These are phyloP conservation scores for Stentor roeselii DNA, from an alignment of 73 alveolate species.

Conservation along the genomic window DNA sequence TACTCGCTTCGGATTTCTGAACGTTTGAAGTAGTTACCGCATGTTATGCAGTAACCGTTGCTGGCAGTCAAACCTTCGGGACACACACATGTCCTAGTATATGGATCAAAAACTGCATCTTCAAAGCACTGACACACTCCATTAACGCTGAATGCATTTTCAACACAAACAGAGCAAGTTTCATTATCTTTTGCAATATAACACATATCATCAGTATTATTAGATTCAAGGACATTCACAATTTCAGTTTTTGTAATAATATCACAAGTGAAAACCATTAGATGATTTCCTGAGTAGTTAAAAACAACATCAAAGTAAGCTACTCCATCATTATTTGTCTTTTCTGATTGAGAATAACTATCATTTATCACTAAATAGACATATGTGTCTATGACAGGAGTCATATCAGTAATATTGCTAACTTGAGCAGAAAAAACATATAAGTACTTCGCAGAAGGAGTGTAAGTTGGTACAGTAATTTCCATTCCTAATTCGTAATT, in stretches of 20 bases:
- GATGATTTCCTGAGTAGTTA: background rate
- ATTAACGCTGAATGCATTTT: background rate
- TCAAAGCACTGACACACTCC: background rate
- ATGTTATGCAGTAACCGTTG: constrained; percentile 9
- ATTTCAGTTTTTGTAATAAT: background rate
- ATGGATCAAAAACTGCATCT: background rate
- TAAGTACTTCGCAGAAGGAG: background rate
- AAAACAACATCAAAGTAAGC: background rate
- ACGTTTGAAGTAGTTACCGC: background rate
- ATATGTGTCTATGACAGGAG: background rate
- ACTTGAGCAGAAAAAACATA: background rate
- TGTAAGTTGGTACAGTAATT: background rate
- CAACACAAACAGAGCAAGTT: background rate
- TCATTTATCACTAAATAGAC: background rate
- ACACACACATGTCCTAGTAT: background rate
- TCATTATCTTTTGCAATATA: background rate
- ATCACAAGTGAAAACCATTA: background rate
- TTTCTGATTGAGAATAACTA: background rate
- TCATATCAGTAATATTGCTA: background rate
- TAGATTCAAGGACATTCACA: background rate
- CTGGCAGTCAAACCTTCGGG: background rate
- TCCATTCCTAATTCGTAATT: background rate
- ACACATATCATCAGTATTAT: background rate
- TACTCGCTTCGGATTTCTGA: background rate
- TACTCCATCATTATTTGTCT: background rate